phyloP scores from a whole-genome alignment of 202 grass and related monocot genomes.

The Eragrostis tef region DNA sequence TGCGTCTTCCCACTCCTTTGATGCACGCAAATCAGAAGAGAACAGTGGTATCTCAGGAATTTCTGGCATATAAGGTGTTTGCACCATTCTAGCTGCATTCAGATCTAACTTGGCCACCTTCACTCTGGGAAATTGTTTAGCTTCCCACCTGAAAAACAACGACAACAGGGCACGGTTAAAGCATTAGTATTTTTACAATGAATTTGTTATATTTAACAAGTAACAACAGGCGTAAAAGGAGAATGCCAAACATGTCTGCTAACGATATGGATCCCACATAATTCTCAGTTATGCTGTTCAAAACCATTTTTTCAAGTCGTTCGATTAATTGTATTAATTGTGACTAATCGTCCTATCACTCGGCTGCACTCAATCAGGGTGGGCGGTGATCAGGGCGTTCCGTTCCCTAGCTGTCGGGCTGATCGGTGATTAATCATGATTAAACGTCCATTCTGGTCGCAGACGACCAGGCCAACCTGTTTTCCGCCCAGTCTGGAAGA shows the following conservation, averaged over 20 bases:
- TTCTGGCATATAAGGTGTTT: constrained; percentile 84
- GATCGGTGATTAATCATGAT: too few species aligned
- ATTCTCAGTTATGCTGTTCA: background rate
- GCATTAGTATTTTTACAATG: background rate
- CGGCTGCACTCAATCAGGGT: too few species aligned
- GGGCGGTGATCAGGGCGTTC: too few species aligned
- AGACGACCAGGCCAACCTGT: too few species aligned
- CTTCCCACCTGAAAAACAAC: constrained; percentile 72
- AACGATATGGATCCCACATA: background rate
- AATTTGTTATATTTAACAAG: background rate
- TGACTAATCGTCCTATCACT: too few species aligned
- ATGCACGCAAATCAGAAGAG: constrained; percentile 60
- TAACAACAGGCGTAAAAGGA: background rate
- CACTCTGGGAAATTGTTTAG: constrained; percentile 78
- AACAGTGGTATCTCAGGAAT: constrained; percentile 74
- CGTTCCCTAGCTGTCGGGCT: too few species aligned
- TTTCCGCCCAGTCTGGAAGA: too few species aligned
- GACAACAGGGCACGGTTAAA: background rate
- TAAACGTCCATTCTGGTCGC: too few species aligned
- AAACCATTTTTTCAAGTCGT: too few species aligned
- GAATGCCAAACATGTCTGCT: background rate
- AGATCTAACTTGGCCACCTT: constrained; percentile 74
- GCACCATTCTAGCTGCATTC: constrained; percentile 56
- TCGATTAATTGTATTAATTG: too few species aligned
- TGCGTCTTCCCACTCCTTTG: constrained; percentile 69